phyloP scores from a whole-genome alignment of 2,329 filamentous ascomycete genomes.

The Ophiocordyceps camponoti-leonardi region DNA sequence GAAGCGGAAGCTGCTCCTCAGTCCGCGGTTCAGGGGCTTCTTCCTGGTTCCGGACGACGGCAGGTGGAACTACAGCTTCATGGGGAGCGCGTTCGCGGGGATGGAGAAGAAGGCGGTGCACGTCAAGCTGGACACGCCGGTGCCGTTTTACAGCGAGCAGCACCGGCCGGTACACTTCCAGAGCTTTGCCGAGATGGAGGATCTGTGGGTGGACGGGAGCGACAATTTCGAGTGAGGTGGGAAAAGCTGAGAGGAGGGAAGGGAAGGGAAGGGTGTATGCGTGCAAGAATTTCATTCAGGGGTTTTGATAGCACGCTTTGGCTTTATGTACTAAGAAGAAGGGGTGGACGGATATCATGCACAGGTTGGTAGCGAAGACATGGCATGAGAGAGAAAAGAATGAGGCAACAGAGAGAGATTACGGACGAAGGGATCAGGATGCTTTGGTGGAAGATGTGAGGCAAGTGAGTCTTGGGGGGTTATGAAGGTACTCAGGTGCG shows the following conservation, averaged over 20 bases:
- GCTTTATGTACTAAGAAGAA: neutral
- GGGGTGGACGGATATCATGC: neutral
- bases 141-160: constrained; percentile 78
- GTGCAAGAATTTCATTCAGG: neutral
- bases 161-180: constrained; percentile 93
- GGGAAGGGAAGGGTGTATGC: neutral
- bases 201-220: constrained; percentile 83
- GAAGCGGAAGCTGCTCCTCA: constrained; percentile 86
- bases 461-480: too few species aligned
- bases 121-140: constrained; percentile 84
- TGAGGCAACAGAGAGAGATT: neutral
- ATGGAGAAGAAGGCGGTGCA: constrained; percentile 83
- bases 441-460: too few species aligned
- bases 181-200: constrained; percentile 92
- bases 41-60: constrained; percentile 87
- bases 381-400: neutral
- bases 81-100: constrained; percentile 74
- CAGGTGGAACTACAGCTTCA: constrained; percentile 96
- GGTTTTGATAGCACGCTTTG: neutral
- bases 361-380: neutral
- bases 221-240: constrained; percentile 72
- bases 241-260: neutral
- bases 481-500: too few species aligned
- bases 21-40: constrained; percentile 85
- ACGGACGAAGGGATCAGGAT: neutral